Evolutionary conservation across 1,284 basidiomycete species (phyloP), one percentile per base, ranked within the genome.

Genomic region (Microbotryum lychnidis-dioicae): DNA sequence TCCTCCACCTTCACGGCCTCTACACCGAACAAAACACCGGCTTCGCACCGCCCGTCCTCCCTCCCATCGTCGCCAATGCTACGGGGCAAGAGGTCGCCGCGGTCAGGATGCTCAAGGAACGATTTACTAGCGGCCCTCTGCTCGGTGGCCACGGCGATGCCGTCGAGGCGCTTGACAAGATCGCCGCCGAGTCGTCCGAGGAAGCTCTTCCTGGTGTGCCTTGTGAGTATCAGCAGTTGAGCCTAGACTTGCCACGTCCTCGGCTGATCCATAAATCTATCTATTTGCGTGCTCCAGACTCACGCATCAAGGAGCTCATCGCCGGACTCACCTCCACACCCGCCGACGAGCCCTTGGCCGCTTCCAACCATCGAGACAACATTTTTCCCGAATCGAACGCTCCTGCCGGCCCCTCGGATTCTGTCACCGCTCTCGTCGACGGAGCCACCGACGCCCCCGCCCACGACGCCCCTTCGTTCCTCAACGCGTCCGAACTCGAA

Each of bases 341-440:
- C 45, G 66, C 29, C 49, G 14, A 23, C 44, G n/a, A 23, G 25
- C 42, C 21, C 20, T 16, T 23, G 23, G 16, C 42, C 27, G 27
- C 27, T 31, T 21, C 51, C 33, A 27, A 31, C 31, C 37, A 42
- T 18, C 12, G 4, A 14, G 37, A 42, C 16, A 42, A 6, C 14
- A 33, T 27, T n/a, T 12, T 21, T 29, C 47, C 42, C 29, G 72
- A 78, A 74, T 72, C 73, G 12, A 60, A 65, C 46, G 70, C 74
- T 62, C 73, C 76, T 5, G 68, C 70, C 23, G 63, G 73, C 27
- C 69, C 75, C 4, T 75, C 75, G 50, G 67, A 65, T 60, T 63
- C 62, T 6, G 66, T 63, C 49, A 50, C 60, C 48, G 63, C 62
- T 8, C 55, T 67, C 57, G 58, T 64, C 44, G 61, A 67, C 56